A percentile compares a stretch with the other conserved stretches of the same genome.
These are phyloP conservation scores for Cercospora sojina DNA, from an alignment of 2,329 filamentous ascomycete genomes.

Conservation along the genomic window DNA sequence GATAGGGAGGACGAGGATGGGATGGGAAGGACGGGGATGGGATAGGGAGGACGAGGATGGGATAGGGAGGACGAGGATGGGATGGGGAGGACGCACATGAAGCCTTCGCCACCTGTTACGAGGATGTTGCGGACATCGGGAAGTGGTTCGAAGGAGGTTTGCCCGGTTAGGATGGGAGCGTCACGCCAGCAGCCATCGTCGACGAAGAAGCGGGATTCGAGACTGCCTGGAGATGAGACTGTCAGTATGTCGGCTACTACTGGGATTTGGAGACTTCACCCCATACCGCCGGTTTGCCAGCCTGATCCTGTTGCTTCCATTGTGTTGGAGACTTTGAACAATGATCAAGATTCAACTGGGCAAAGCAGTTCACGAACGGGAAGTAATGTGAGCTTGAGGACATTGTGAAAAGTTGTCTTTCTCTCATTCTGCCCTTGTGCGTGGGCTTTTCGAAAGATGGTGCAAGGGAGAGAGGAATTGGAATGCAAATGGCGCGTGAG, in stretches of 20 bases:
- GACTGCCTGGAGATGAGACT: constrained; percentile 29
- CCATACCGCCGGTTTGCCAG: constrained; percentile 24
- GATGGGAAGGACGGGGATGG: too few species aligned
- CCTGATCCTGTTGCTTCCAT: constrained; percentile 21
- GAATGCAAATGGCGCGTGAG: not conserved
- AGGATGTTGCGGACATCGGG: constrained; percentile 75
- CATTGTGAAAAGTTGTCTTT: not conserved
- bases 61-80: too few species aligned
- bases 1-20: too few species aligned
- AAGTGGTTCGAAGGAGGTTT: constrained; percentile 67
- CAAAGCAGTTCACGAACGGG: not conserved
- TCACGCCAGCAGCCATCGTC: constrained; percentile 68
- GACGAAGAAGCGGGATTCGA: constrained; percentile 45
- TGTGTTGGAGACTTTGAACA: not conserved
- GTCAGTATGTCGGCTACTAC: not conserved
- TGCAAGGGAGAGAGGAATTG: constrained; percentile 11
- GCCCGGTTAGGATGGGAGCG: constrained; percentile 67
- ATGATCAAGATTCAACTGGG: not conserved
- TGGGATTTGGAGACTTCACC: not conserved
- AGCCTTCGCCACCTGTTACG: constrained; percentile 79
- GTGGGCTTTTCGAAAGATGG: not conserved
- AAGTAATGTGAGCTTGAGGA: not conserved
- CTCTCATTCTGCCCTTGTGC: not conserved
- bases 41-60: too few species aligned
- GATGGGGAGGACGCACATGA: constrained; percentile 66